phyloP scores from a whole-genome alignment of 768 basidiomycete species.

The Agaricus subrufescens region DNA sequence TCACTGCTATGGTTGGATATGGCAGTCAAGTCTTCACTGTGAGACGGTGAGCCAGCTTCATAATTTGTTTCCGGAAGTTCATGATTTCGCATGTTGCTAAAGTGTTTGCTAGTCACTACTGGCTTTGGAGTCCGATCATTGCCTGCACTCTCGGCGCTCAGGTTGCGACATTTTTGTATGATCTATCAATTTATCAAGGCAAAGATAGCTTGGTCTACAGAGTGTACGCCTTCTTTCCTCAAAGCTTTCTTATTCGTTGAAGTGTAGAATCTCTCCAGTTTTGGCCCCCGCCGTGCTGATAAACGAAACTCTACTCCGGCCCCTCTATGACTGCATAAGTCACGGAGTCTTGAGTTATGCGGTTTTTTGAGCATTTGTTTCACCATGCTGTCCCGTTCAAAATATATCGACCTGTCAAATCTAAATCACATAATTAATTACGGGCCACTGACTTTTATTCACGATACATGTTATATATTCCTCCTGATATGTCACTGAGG shows the following conservation, averaged over 20 bases:
- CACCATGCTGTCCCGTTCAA: too few species aligned
- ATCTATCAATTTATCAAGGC: slow-evolving; percentile 54
- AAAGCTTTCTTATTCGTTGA: background rate
- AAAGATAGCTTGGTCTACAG: slow-evolving; percentile 49
- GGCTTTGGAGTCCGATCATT: slow-evolving; percentile 66
- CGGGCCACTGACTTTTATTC: too few species aligned
- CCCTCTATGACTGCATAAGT: background rate
- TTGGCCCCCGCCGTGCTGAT: background rate
- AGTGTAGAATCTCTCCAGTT: background rate
- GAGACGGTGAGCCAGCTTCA: slow-evolving; percentile 26
- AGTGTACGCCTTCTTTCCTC: slow-evolving; percentile 32
- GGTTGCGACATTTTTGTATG: slow-evolving; percentile 50
- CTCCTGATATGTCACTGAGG: too few species aligned
- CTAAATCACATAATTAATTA: too few species aligned
- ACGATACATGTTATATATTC: too few species aligned
- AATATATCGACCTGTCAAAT: too few species aligned
- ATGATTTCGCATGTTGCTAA: background rate
- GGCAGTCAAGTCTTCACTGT: slow-evolving; percentile 39
- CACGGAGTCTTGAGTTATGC: too few species aligned
- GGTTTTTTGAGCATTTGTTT: too few species aligned
- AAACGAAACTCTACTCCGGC: too few species aligned
- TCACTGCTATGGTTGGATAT: slow-evolving; percentile 68
- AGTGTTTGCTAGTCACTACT: slow-evolving; percentile 47
- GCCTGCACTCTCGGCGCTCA: slow-evolving; percentile 56
- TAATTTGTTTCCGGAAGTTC: background rate